Evolutionary conservation across 805 yeast genomes (phyloP), one percentile per base, ranked within the genome.

Genomic region (Kodamaea hsintzibuensis): DNA sequence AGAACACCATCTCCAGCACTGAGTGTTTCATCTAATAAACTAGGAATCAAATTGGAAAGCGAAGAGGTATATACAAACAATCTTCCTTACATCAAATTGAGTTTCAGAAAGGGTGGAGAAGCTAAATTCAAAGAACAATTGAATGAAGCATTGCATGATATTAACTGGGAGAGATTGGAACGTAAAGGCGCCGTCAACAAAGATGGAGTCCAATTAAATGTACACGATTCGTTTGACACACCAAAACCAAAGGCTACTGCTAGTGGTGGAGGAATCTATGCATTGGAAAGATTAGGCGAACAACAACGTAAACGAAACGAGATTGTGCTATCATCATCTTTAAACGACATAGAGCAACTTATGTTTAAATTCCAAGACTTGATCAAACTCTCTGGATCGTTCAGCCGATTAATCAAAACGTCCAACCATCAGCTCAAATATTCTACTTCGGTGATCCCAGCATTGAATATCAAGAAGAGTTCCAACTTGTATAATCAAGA

Each of bases 361-460:
- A 86, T 89, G 85, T 78, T 82, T n/a, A 82, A 88, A 60, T 96
- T 92, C 1, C 82, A 82, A 58, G 92, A 91, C 55, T 79, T 92
- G 49, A 81, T 86, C 18, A 70, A 74, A 38, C 67, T 91, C 27
- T 86, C 82, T 13, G 65, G 66, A n/a, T 68, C 77, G n/a, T 78
- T 79, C 53, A 72, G 49, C 27, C 53, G 53, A 16, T 48, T 56
- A 12, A 44, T 54, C 12, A 53, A 37, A 16, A 35, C 40, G 16
- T n/a, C 42, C 17, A 12, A 51, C 13, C 49, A 22, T 12, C 22
- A 8, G 19, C 25, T 37, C 27, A 22, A 25, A 22, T 30, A 30
- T 46, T 16, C 13, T 18, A 25, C 44, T 1, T 13, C 38, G 3
- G 43, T 59, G 12, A 60, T 70, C 1, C 71, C 74, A 48, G 68